Evolutionary conservation across 345 rosid species (phyloP).

Genomic region (Citrus reticulata): DNA sequence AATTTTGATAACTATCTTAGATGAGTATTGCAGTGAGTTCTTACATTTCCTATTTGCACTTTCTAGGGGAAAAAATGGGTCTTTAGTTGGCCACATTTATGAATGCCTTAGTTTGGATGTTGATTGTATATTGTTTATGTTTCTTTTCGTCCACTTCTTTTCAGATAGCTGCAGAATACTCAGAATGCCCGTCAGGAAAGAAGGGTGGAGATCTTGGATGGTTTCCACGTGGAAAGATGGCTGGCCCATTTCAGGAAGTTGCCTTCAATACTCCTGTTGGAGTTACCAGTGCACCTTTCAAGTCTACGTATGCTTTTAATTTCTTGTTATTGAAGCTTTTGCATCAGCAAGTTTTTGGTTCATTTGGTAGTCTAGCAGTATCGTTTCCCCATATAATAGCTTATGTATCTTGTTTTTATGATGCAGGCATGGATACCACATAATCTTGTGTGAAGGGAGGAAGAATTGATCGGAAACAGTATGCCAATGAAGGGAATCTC

Average conservation of each 20-base stretch:
- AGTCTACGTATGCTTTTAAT: constrained; percentile 68
- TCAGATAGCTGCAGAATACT: constrained; percentile 89
- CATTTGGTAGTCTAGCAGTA: neutral
- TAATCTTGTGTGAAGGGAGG: constrained; percentile 79
- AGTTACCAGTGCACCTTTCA: constrained; percentile 92
- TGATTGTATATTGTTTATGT: neutral
- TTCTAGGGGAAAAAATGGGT: neutral
- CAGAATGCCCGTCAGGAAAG: constrained; percentile 96
- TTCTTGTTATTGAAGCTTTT: neutral
- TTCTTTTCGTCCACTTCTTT: neutral
- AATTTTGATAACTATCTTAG: neutral
- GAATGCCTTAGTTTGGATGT: neutral
- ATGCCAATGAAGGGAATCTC: neutral
- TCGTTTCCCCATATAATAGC: neutral
- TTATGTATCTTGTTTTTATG: neutral
- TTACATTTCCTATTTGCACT: neutral
- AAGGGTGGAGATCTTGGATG: constrained; percentile 99
- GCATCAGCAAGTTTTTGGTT: neutral
- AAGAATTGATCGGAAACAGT: constrained; percentile 53
- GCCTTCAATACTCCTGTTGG: constrained; percentile 81
- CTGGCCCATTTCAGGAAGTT: constrained; percentile 93
- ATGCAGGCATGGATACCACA: constrained; percentile 89
- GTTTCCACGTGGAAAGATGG: constrained; percentile 99
- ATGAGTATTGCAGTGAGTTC: neutral
- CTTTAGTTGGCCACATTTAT: neutral